Conservation (phyloP, 2,329 filamentous ascomycete species). For the Diaporthe capsici region DNA sequence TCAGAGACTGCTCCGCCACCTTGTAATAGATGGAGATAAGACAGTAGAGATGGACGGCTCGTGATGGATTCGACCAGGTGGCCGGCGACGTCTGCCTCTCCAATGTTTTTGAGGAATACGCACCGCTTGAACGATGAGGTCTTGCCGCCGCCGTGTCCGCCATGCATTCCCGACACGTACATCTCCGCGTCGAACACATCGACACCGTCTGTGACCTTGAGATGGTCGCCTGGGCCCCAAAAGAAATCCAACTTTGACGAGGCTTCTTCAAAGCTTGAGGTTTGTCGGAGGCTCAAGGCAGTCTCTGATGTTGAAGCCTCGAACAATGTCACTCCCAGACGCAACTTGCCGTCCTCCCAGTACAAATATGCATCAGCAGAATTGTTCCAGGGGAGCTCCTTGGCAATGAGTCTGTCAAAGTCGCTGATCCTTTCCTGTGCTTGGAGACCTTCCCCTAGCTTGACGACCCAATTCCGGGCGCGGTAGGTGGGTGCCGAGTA, state of each 20-base stretch:
- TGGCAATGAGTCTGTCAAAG: constrained; percentile 55
- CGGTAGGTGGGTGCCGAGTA: constrained; percentile 57
- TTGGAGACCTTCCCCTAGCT: constrained; percentile 50
- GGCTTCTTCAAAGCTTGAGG: constrained; percentile 34
- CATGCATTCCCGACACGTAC: constrained; percentile 73
- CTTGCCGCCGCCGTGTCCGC: constrained; percentile 69
- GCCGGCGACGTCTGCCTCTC: constrained; percentile 49
- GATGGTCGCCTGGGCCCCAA: constrained; percentile 52
- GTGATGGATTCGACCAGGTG: constrained; percentile 61
- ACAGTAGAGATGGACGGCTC: constrained; percentile 64
- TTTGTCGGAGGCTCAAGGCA: no score
- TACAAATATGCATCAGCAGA: constrained; percentile 72
- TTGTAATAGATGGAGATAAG: constrained; percentile 73
- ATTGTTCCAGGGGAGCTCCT: constrained; percentile 55
- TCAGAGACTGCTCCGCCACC: constrained; percentile 68
- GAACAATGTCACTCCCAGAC: constrained; percentile 66
- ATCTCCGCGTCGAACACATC: constrained; percentile 71
- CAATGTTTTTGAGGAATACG: constrained; percentile 68
- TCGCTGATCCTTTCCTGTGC: constrained; percentile 53
- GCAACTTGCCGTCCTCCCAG: constrained; percentile 58
- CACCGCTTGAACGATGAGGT: constrained; percentile 77
- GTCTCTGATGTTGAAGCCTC: constrained; percentile 51
- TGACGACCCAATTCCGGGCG: constrained; percentile 57
- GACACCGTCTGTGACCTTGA: constrained; percentile 59
- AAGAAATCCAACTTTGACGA: constrained; percentile 34